phyloP scores from a whole-genome alignment of 176 grass and related monocot species.

The Lolium rigidum region DNA sequence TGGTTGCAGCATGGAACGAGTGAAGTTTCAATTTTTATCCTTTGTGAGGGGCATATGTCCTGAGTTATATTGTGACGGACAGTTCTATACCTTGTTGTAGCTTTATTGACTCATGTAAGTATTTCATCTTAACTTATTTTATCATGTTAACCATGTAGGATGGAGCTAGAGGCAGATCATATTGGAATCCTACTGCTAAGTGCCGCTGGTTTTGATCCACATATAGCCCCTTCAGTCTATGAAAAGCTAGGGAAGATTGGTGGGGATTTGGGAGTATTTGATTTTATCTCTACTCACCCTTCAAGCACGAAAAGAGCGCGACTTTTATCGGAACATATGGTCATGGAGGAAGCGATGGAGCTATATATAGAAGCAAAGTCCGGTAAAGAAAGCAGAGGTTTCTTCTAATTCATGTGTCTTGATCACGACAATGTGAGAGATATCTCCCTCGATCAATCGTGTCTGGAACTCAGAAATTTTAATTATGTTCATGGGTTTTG shows the following conservation, averaged over 20 bases:
- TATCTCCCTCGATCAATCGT: too few relatives aligned
- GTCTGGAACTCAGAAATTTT: too few relatives aligned
- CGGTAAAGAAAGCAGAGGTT: background rate
- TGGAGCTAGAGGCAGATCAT: constrained; percentile 93
- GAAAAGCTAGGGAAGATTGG: constrained; percentile 77
- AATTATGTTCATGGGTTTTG: too few relatives aligned
- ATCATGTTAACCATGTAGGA: constrained; percentile 58
- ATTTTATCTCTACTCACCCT: constrained; percentile 86
- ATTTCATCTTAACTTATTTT: background rate
- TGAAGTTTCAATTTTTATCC: background rate
- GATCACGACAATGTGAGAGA: background rate
- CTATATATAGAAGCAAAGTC: constrained; percentile 57
- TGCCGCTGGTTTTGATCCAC: constrained; percentile 83
- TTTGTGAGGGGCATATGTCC: background rate
- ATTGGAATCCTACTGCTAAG: constrained; percentile 86
- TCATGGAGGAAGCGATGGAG: constrained; percentile 80
- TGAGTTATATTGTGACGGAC: background rate
- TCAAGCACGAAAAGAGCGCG: constrained; percentile 72
- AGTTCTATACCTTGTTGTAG: background rate
- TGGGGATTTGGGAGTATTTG: constrained; percentile 56
- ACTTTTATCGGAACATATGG: constrained; percentile 57
- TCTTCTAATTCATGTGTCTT: background rate
- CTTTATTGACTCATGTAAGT: background rate
- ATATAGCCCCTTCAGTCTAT: constrained; percentile 65
- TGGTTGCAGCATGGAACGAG: background rate